phyloP scores from a whole-genome alignment of 2,329 filamentous ascomycete genomes.

The Claviceps paspali region DNA sequence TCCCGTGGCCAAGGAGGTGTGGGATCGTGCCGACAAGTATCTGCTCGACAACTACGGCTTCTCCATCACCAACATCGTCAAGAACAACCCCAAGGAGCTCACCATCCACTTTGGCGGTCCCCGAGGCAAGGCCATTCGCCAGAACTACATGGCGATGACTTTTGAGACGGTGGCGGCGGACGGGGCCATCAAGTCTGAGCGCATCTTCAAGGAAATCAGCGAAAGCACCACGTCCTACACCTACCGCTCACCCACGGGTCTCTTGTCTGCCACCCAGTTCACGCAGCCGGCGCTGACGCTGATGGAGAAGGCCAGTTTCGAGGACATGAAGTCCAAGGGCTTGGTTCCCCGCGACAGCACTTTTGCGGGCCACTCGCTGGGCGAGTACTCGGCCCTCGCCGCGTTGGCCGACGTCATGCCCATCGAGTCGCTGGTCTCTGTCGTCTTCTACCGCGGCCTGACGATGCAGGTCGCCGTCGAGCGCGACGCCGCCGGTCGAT shows the following conservation, averaged over 20 bases:
- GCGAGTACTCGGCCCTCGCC: conserved; percentile 94
- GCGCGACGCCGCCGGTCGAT: conserved; percentile 80
- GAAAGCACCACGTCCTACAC: conserved; percentile 93
- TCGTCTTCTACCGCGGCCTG: conserved; percentile 96
- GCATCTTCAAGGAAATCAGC: conserved; percentile 96
- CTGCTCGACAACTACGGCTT: conserved; percentile 98
- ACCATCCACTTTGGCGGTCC: conserved; percentile 97
- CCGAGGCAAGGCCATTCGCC: conserved; percentile 88
- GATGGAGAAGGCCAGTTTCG: conserved; percentile 99
- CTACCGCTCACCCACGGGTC: conserved; percentile 84
- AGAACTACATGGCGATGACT: conserved; percentile 99
- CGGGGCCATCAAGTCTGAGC: conserved; percentile 90
- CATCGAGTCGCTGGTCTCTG: conserved; percentile 95
- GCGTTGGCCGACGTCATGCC: conserved; percentile 97
- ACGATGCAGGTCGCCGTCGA: conserved; percentile 99
- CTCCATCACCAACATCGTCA: conserved; percentile 96
- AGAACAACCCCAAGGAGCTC: conserved; percentile 98
- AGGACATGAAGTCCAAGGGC: conserved; percentile 96
- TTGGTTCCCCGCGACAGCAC: conserved; percentile 92
- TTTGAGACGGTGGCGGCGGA: conserved; percentile 95
- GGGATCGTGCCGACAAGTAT: conserved; percentile 95
- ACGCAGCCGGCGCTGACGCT: conserved; percentile 93
- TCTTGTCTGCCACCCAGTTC: conserved; percentile 95
- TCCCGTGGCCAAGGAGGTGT: conserved; percentile 87
- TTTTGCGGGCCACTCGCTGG: conserved; percentile 93